A percentile compares a stretch with the other conserved stretches of the same genome.
These are phyloP conservation scores for Yarrowia porcina DNA, from an alignment of 805 yeast species.

Conservation along the genomic window DNA sequence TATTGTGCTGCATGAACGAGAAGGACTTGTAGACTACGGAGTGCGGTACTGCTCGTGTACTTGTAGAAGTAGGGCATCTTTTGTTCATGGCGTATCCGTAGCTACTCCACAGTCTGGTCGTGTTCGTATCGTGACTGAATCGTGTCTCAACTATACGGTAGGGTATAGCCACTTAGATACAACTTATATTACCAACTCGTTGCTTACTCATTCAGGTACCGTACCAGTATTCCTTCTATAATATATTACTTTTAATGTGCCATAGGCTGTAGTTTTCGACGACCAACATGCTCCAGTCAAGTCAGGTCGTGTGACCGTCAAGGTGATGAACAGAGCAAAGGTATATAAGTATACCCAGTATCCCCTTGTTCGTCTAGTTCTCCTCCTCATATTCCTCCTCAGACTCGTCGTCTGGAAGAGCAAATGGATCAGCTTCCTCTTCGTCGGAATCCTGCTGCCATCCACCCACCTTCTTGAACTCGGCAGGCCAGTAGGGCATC, in stretches of 20 bases:
- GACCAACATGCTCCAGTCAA: background rate
- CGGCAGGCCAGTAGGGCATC: constrained; percentile 37
- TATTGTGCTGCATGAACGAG: constrained; percentile 16
- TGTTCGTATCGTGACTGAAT: too few relatives aligned
- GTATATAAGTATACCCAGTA: background rate
- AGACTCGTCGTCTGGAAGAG: constrained; percentile 18
- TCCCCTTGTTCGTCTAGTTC: background rate
- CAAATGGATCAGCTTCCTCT: constrained; percentile 24
- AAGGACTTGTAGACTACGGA: too few relatives aligned
- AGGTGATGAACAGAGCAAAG: background rate
- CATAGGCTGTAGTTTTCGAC: background rate
- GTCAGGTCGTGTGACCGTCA: background rate
- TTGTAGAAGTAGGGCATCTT: too few relatives aligned
- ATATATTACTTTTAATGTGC: too few relatives aligned
- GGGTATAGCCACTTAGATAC: too few relatives aligned
- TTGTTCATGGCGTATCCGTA: too few relatives aligned
- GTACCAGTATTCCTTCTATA: too few relatives aligned
- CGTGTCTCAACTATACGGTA: too few relatives aligned
- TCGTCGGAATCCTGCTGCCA: constrained; percentile 33
- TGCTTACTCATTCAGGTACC: too few relatives aligned
- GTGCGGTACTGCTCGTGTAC: too few relatives aligned
- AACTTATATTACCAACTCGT: too few relatives aligned
- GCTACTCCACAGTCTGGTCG: too few relatives aligned
- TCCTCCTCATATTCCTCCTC: constrained; percentile 30
- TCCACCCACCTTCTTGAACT: constrained; percentile 32